Base-by-base conservation (phyloP, 2,329 filamentous ascomycete genomes). In the Ophiostoma quercus region DNA sequence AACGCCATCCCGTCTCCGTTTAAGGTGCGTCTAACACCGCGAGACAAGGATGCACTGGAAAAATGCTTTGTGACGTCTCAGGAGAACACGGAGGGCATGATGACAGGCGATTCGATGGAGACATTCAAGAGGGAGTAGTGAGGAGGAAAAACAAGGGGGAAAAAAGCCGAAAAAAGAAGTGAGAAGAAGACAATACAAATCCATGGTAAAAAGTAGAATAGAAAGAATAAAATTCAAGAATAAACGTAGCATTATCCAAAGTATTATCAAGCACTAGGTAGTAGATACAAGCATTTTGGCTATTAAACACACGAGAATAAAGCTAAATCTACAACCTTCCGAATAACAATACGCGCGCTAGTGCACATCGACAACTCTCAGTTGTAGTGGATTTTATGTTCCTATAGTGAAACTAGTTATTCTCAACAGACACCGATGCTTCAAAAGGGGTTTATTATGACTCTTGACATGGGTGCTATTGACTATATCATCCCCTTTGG, bases 401-500 rank as follows among this genome's bases (percentile, higher is more conserved):
- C 25, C 25, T 29, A 29, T 2, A 29, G 25, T 29, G 25, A 2
- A 29, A 29, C 25, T 29, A 29, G 25, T 1, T 2, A 29, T 29
- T 29, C 25, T 1, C 25, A 29, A 29, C 25, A 29, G 25, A 29
- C 25, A 29, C 1, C 25, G 25, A 47, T 47, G 19, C 43, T 0
- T 47, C 9, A 47, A 16, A n/a, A 47, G 2, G 2, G 1, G 2
- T n/a, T 6, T 5, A 47, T 47, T 47, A 1, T 2, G 43, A 14
- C 11, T 8, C 8, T 39, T 3, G 11, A 39, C 6, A 39, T 39
- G 6, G 11, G 11, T 39, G 0, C 39, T 41, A 41, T 14, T 3
- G 12, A 62, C 29, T 29, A 62, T 22, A 54, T 32, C 51, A 54
- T 68, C 5, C 67, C 65, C 19, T 57, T 25, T 69, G 77, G 70